Base-by-base conservation (phyloP, 257 asterid species). In the Asclepias syriaca region DNA sequence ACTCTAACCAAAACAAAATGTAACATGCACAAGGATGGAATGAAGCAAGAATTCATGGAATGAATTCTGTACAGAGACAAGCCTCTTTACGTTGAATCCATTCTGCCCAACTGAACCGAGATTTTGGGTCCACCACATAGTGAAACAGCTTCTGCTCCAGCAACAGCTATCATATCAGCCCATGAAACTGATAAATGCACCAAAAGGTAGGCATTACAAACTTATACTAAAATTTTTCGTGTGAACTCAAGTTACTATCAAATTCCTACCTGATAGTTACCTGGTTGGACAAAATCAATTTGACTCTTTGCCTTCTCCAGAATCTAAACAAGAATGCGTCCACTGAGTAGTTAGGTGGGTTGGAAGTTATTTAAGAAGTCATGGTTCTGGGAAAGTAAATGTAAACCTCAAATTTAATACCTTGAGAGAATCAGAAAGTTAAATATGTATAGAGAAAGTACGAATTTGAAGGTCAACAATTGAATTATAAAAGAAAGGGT, bases 131-230 rank as follows among this genome's bases (percentile, higher is more conserved):
- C 97, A 81, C 95, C 97, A 80, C 98, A 93, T 53, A 91, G 64
- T 39, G 81, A 88, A 77, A 91, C 92, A 69, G 98, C 90, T 82
- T 88, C 96, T 8, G 98, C 94, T 80, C 98, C 98, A 72, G 93
- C 96, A 77, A 88, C 76, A 51, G 97, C 97, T 73, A 93, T 91
- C 79, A 91, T 75, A 82, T 91, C 98, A 15, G 96, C 96, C 98
- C 98, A 91, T 24, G 97, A 88, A 59, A 89, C 97, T 90, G 68
- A 59, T 54, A 72, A 65, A 71, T 56, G 72, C 75, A 81, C 77
- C 82, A 74, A 63, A 21, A 9, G 55, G 29, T 45, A 39, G 7
- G 60, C 61, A 60, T 81, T 54, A 77, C 16, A 46, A 2, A 55
- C 34, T 24, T 48, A 40, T 13, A 59, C 8, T 63, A n/a, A 50